These are phyloP conservation scores for Cryptococcus sp. DNA, from an alignment of 1,284 basidiomycete genomes.

Conservation along the genomic window DNA sequence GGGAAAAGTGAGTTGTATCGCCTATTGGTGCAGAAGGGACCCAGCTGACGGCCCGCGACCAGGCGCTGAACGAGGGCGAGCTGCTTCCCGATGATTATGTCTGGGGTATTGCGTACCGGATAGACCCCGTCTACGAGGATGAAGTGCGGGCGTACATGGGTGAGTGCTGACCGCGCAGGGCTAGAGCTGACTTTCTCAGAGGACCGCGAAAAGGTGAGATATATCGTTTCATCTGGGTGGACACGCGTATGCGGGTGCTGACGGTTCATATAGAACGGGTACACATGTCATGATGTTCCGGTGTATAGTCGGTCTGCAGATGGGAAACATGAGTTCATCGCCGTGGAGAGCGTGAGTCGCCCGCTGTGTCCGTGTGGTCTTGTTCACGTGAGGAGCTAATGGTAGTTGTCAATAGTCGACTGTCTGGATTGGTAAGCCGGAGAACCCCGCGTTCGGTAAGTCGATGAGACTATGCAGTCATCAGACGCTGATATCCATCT, in stretches of 20 bases:
- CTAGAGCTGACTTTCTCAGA: conserved; percentile 23
- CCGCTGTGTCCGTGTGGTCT: background rate
- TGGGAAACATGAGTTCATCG: conserved; percentile 19
- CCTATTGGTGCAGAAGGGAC: background rate
- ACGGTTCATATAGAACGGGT: conserved; percentile 33
- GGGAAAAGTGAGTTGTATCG: conserved; percentile 22
- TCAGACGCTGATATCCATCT: background rate
- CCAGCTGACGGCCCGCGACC: background rate
- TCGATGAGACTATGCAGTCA: no score
- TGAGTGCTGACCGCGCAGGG: conserved; percentile 13
- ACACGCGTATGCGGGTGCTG: background rate
- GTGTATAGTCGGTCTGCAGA: conserved; percentile 25
- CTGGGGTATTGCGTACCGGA: conserved; percentile 44
- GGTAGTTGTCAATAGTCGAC: conserved; percentile 18
- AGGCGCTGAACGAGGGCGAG: conserved; percentile 6
- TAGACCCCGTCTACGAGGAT: conserved; percentile 35
- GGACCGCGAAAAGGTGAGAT: conserved; percentile 35
- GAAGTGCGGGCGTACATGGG: conserved; percentile 42
- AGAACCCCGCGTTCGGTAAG: conserved; percentile 45
- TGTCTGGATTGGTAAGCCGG: conserved; percentile 40
- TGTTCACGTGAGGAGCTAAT: background rate
- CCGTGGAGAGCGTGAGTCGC: conserved; percentile 24
- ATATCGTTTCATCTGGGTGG: background rate
- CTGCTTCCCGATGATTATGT: conserved; percentile 34
- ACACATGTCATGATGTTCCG: conserved; percentile 36